Conservation (phyloP, 2,329 filamentous ascomycete genomes). For the Delphinella strobiligena region DNA sequence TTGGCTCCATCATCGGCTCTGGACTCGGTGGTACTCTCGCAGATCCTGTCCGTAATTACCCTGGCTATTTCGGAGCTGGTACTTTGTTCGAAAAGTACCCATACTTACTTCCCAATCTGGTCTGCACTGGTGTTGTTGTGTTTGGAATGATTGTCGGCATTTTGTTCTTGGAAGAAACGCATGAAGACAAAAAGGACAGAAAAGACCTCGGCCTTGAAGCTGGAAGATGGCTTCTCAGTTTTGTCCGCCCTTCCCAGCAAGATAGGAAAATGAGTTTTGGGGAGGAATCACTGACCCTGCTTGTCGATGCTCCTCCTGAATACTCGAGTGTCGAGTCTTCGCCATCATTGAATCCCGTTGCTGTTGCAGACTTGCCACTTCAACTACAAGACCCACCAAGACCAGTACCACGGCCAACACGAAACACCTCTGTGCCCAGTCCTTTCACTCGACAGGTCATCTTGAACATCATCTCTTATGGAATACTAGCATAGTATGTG, state of each 20-base stretch:
- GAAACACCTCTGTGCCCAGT: conserved; percentile 34
- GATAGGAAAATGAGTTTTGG: conserved; percentile 32
- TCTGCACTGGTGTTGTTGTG: conserved; percentile 68
- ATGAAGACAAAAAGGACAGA: conserved; percentile 64
- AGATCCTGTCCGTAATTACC: conserved; percentile 73
- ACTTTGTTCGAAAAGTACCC: conserved; percentile 78
- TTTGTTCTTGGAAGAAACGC: conserved; percentile 88
- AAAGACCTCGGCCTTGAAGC: conserved; percentile 66
- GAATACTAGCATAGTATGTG: conserved; percentile 83
- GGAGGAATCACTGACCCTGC: conserved; percentile 51
- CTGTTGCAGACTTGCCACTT: conserved; percentile 20
- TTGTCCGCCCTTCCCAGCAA: conserved; percentile 12
- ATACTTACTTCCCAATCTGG: conserved; percentile 84
- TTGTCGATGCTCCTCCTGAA: conserved; percentile 53
- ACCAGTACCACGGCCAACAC: conserved; percentile 15
- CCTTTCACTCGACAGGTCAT: conserved; percentile 78
- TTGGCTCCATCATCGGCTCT: conserved; percentile 86
- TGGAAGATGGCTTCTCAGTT: conserved; percentile 53
- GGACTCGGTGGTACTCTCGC: conserved; percentile 84
- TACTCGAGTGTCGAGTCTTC: conserved; percentile 51
- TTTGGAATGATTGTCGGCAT: conserved; percentile 67
- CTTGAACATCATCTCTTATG: conserved; percentile 79
- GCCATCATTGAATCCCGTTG: conserved; percentile 29
- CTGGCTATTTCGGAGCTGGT: conserved; percentile 55
- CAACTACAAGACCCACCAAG: conserved; percentile 26